A percentile compares a stretch with the other conserved stretches of the same genome.
Conservation (phyloP, 768 basidiomycete species). For the Candolleomyces eurysporus region DNA sequence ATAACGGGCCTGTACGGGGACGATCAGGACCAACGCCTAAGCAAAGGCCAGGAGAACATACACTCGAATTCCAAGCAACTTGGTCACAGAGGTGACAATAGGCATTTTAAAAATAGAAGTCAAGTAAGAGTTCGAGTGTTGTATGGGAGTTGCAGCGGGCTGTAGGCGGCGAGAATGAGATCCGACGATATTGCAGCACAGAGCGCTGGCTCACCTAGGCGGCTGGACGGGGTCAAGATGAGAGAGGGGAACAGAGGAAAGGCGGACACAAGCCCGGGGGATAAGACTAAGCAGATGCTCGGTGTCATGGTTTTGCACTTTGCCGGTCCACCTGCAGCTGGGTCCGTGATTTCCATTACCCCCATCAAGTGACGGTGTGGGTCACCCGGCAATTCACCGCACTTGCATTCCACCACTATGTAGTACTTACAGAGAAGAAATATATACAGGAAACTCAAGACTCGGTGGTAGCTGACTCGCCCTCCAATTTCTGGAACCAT, state of each 20-base stretch:
- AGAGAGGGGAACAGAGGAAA: background rate
- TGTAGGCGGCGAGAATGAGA: background rate
- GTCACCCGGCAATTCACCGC: background rate
- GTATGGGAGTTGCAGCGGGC: background rate
- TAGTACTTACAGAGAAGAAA: background rate
- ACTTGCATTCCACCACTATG: background rate
- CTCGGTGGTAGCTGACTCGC: slow-evolving; percentile 22
- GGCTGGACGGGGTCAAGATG: background rate
- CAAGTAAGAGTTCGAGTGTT: background rate
- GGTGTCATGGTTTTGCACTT: background rate
- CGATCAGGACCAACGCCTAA: background rate
- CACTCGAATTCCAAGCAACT: slow-evolving; percentile 66
- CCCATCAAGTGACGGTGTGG: background rate
- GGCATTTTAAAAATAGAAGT: slow-evolving; percentile 24
- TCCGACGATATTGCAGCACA: too few relatives aligned
- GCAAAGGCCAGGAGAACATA: slow-evolving; percentile 29
- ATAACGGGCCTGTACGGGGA: slow-evolving; percentile 59
- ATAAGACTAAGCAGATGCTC: background rate
- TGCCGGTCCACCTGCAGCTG: background rate
- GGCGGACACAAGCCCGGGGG: background rate
- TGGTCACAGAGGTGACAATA: slow-evolving; percentile 57
- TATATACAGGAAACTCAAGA: too few relatives aligned
- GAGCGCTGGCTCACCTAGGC: too few relatives aligned
- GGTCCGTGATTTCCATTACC: slow-evolving; percentile 5
- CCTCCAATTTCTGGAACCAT: slow-evolving; percentile 55